Evolutionary conservation across 805 yeast genomes (phyloP), one percentile per base, ranked within the genome.

Genomic region (Candida vartiovaarae): DNA sequence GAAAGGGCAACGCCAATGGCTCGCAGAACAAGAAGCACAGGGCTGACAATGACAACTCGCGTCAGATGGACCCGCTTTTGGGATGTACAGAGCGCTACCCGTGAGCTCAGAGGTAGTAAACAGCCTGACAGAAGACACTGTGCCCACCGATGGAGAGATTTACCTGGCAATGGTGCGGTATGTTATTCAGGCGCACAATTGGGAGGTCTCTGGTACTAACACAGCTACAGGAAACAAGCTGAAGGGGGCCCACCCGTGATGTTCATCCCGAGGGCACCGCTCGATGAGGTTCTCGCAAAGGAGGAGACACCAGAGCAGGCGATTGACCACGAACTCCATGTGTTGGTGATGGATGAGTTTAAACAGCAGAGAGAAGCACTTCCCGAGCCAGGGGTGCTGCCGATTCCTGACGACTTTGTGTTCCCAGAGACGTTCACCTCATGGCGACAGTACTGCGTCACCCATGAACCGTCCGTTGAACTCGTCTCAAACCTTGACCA

Each of bases 101-200:
- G 36, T 58, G 4, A 36, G 56, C 1, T 36, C 39, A 25, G 50
- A 47, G 23, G 44, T 47, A 10, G 34, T 52, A 2, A 46, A 47
- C 15, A 39, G 40, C 2, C 42, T 56, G 10, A 47, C 42, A 4
- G 44, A 49, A 6, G 42, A 45, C 28, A 53, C 56, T 0, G 34
- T 51, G 5, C 58, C 62, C 2, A 32, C 34, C 3, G 58, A 58
- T 40, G 62, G 53, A 8, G 56, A 55, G 39, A 52, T 51, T 1
- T 58, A 58, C 41, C 34, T 58, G 25, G 61, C 62, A 4, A 42
- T 56, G 40, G 62, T 56, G 15, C 48, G 57, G 48, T 50, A 20
- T 15, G 51, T 38, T 39, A 48, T n/a, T 11, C 34, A 15, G 11
- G 11, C 37, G 23, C n/a, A 7, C 6, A 29, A 9, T 7, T 36